Evolutionary conservation across 1,284 basidiomycete genomes (phyloP), one percentile per base, ranked within the genome.

Genomic region (Puccinia coronata): DNA sequence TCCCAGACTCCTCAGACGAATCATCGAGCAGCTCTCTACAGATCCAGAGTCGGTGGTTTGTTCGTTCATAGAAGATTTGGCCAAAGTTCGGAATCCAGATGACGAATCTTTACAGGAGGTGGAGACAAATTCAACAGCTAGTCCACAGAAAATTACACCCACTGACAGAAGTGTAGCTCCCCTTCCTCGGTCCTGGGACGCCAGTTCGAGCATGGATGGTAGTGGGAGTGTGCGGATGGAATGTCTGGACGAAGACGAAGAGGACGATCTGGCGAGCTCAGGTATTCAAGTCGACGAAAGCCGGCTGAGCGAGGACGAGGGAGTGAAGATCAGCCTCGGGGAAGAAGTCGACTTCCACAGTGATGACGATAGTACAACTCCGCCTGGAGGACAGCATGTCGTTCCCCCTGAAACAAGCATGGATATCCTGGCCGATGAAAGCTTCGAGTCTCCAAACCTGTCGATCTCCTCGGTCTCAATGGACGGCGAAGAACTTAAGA

Each of bases 201-300:
- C 23, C 49, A 70, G 25, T 23, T 49, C 67, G 31, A 47, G 28
- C 31, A 31, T 47, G 43, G 41, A 47, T 9, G 67, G 49, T 47
- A 53, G 11, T 55, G 71, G 43, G 5, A 57, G 51, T n/a, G 31
- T 36, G 25, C n/a, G 53, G 31, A 69, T 34, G 47, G 76, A 69
- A 53, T 53, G 47, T 8, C 28, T 67, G 65, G 77, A 80, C 39
- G 77, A 80, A 18, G 75, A 78, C 41, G 61, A 65, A 2, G 75
- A 78, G n/a, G 75, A 78, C 18, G 77, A 80, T 72, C 34, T 80
- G 31, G 25, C 65, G 43, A 55, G 77, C 23, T 80, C 77, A 57
- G 77, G 77, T 12, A 59, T 80, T 39, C 63, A 80, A 72, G 67
- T 80, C 20, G 67, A 70, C 69, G 77, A 67, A 47, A 70, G 53